phyloP scores from a whole-genome alignment of 192 early-diverging fungal species.

The Coemansia sp. region DNA sequence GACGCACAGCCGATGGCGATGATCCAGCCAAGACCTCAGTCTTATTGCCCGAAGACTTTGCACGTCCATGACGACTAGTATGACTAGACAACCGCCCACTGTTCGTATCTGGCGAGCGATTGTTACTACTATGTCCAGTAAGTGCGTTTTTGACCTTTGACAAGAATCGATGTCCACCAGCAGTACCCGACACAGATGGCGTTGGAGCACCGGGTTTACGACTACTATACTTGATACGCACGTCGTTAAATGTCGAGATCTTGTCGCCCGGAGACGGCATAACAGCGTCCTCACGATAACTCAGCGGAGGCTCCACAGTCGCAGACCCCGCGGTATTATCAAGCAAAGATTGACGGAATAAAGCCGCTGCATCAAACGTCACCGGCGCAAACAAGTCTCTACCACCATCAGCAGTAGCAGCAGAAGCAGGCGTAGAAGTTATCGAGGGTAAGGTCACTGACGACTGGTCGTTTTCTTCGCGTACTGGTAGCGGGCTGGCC shows the following conservation, averaged over 20 bases:
- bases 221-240: slow-evolving; percentile 38
- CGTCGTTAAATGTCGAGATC: slow-evolving; percentile 45
- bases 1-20: background rate
- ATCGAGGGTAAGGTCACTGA: background rate
- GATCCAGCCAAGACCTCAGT: background rate
- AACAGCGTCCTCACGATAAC: slow-evolving; percentile 4
- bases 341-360: slow-evolving; percentile 42
- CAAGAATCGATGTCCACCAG: slow-evolving; percentile 43
- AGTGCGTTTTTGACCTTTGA: slow-evolving; percentile 46
- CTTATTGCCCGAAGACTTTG: slow-evolving; percentile 6
- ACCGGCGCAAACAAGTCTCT: slow-evolving; percentile 37
- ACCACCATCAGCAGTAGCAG: background rate
- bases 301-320: background rate
- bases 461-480: background rate
- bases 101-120: background rate
- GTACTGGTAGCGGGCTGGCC: background rate
- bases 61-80: slow-evolving; percentile 5
- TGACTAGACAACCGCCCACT: background rate
- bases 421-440: background rate
- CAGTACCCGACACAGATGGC: slow-evolving; percentile 1
- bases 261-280: slow-evolving; percentile 35
- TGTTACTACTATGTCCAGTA: slow-evolving; percentile 8
- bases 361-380: slow-evolving; percentile 36
- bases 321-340: background rate
- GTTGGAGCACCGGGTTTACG: slow-evolving; percentile 13